Conservation (phyloP, 2,329 filamentous ascomycete species). For the Penicillium sclerotiorum region DNA sequence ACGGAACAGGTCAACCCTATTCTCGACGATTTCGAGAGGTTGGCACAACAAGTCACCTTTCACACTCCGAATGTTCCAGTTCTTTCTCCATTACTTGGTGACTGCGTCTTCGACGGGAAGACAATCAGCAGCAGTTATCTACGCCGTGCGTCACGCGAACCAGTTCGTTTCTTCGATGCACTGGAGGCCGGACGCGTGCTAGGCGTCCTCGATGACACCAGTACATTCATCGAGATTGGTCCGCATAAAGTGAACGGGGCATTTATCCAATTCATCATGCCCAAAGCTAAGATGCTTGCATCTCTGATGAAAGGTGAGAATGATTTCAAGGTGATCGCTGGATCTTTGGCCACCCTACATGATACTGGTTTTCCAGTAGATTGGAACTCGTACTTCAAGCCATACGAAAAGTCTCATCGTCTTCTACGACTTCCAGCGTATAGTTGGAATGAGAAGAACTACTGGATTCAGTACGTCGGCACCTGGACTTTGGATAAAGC, state of each 20-base stretch:
- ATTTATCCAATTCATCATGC: background rate
- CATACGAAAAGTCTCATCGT: background rate
- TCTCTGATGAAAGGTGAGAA: background rate
- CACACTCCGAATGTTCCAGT: background rate
- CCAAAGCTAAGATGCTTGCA: background rate
- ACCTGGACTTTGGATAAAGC: constrained; percentile 73
- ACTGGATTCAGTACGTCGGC: constrained; percentile 47
- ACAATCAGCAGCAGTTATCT: background rate
- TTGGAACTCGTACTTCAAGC: background rate
- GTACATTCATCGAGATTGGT: background rate
- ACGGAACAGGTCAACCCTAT: constrained; percentile 9
- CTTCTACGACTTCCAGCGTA: background rate
- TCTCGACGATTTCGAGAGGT: background rate
- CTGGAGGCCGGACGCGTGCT: background rate
- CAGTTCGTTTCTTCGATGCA: background rate
- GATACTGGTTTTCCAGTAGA: background rate
- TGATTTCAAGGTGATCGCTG: background rate
- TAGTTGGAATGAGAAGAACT: background rate
- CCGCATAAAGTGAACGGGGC: background rate
- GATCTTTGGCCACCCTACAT: background rate
- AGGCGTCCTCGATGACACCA: background rate
- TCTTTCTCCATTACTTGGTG: background rate
- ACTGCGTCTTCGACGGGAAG: background rate
- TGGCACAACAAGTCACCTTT: background rate
- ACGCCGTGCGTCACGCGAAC: background rate